Evolutionary conservation across 306 rosid genomes (phyloP), one percentile per base, ranked within the genome.

Genomic region (Abrus precatorius): DNA sequence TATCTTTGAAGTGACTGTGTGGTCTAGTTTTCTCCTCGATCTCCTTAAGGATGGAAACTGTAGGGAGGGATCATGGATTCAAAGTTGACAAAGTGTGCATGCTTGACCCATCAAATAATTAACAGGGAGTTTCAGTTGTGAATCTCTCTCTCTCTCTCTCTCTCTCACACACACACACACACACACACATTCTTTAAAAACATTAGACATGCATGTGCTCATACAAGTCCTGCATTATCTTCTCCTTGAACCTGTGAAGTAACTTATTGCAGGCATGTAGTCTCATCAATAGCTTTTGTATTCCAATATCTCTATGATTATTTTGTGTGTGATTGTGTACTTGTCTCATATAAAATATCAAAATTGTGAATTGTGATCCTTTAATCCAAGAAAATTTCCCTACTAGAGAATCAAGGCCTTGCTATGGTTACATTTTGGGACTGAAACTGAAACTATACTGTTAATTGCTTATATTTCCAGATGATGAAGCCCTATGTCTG

Each of bases 401-500:
- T 34, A 20, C 27, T 32, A 27, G 38, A 49, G 28, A 73, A 54
- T 47, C 38, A 56, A 48, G 76, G 33, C 74, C 62, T 50, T 62
- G 48, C 64, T 68, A 28, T 75, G 63, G 7, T 28, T 53, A 20
- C 67, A 4, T 62, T 69, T 53, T 62, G 11, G 49, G 36, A 45
- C 28, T 79, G 82, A 68, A 55, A 75, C 62, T 86, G 84, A 75
- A 63, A 65, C 68, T 76, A 76, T 9, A 12, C 12, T 69, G 84
- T 8, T 62, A 49, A 60, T 72, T 73, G 67, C 62, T 53, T 70
- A 44, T 40, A 64, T 70, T 75, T 66, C 12, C 77, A 87, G 88
- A 87, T 87, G 97, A 92, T 94, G 97, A 92, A 91, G 91, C 91
- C 97, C 55, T 92, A 85, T 83, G 86, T 94, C 65, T 94, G 98